phyloP scores from a whole-genome alignment of 768 basidiomycete species.

The Tylopilus intermedius region DNA sequence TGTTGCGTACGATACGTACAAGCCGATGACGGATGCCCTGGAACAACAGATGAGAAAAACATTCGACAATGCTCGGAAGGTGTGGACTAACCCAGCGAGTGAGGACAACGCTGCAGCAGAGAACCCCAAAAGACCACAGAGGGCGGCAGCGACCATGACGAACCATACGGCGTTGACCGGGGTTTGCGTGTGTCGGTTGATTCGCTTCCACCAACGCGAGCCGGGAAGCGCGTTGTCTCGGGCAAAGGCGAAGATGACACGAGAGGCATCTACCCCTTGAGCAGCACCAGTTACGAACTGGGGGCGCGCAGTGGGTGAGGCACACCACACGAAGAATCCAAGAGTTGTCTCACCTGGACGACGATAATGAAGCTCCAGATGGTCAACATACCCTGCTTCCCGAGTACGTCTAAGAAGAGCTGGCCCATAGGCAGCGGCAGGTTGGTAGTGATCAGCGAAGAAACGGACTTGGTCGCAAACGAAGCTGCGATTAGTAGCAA shows the following conservation, averaged over 20 bases:
- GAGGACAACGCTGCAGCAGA: conserved; percentile 58
- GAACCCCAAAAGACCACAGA: conserved; percentile 65
- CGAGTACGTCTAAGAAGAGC: conserved; percentile 58
- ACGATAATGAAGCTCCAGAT: conserved; percentile 71
- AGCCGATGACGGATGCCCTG: conserved; percentile 66
- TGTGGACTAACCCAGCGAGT: conserved; percentile 52
- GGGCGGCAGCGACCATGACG: conserved; percentile 50
- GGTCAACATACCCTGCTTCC: conserved; percentile 65
- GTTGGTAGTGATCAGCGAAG: conserved; percentile 41
- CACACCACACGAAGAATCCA: no score
- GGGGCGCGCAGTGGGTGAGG: neutral
- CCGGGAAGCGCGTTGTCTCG: conserved; percentile 71
- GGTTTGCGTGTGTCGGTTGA: conserved; percentile 57
- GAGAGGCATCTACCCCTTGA: conserved; percentile 69
- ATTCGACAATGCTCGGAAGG: neutral
- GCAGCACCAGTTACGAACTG: conserved; percentile 72
- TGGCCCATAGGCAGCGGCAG: conserved; percentile 71
- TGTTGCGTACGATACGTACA: conserved; percentile 60
- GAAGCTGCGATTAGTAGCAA: conserved; percentile 60
- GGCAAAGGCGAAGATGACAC: conserved; percentile 72
- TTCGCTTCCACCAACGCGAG: conserved; percentile 62
- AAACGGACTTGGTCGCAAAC: conserved; percentile 55
- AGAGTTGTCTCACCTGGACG: conserved; percentile 40
- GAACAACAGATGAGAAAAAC: neutral
- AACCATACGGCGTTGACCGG: conserved; percentile 77